Percentiles rank a stretch among this genome's conserved stretches.
Conservation (phyloP, 164 flowering plant genomes). For the Stephania japonica region DNA sequence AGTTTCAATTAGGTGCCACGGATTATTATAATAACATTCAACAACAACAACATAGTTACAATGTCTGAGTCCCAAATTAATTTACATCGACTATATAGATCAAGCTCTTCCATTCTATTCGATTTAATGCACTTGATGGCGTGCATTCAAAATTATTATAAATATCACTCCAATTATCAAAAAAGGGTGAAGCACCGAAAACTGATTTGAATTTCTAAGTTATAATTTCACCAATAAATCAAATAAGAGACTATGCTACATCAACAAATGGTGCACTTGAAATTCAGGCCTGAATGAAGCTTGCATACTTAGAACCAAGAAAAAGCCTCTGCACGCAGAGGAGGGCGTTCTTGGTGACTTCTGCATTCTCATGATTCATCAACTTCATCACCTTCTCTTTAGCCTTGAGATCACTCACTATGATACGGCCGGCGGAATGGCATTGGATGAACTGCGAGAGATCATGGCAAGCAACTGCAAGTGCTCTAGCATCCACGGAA, state of each 20-base stretch:
- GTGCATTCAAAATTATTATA: too few relatives aligned
- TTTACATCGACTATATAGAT: too few relatives aligned
- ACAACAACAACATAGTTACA: too few relatives aligned
- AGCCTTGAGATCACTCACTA: conserved; percentile 76
- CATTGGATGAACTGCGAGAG: conserved; percentile 87
- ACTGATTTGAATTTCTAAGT: not conserved
- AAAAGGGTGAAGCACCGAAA: not conserved
- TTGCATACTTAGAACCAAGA: conserved; percentile 92
- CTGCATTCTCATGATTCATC: conserved; percentile 85
- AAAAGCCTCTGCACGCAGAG: conserved; percentile 93
- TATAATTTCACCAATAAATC: not conserved
- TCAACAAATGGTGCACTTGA: not conserved
- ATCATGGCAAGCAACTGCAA: conserved; percentile 94
- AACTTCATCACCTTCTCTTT: conserved; percentile 92
- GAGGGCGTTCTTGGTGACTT: conserved; percentile 84
- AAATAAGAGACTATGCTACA: too few relatives aligned
- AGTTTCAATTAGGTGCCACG: not conserved
- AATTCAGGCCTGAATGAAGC: conserved; percentile 76
- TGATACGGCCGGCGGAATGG: conserved; percentile 81
- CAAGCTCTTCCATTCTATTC: too few relatives aligned
- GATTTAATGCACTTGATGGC: too few relatives aligned
- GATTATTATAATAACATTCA: not conserved
- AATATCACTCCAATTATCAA: not conserved
- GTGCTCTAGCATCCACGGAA: conserved; percentile 67
- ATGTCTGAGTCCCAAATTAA: too few relatives aligned